phyloP scores from a whole-genome alignment of 495 filamentous ascomycete genomes.

The Trichocladium uniseriatum region DNA sequence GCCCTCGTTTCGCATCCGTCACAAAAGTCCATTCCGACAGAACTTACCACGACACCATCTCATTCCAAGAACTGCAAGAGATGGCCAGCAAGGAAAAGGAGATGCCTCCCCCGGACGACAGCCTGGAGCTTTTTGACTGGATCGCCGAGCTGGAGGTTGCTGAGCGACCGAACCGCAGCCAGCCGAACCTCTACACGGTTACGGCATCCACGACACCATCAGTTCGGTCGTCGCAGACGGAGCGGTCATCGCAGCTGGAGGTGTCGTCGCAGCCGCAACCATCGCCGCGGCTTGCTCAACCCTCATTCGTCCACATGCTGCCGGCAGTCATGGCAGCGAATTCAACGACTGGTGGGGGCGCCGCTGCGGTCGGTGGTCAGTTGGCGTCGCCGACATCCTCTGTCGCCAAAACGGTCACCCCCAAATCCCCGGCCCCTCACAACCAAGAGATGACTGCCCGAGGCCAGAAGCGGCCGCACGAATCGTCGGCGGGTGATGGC shows the following conservation, averaged over 20 bases:
- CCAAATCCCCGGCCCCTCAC: background rate
- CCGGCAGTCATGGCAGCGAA: background rate
- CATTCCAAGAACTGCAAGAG: constrained; percentile 36
- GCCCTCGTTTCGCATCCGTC: constrained; percentile 37
- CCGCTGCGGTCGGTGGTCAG: background rate
- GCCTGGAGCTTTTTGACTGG: constrained; percentile 48
- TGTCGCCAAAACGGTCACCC: background rate
- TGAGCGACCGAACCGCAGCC: constrained; percentile 33
- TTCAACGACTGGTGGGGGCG: background rate
- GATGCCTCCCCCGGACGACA: constrained; percentile 26
- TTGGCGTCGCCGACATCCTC: background rate
- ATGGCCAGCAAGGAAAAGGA: constrained; percentile 32
- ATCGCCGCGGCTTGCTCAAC: too few species aligned
- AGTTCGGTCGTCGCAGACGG: background rate
- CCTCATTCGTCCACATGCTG: background rate
- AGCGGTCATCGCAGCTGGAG: background rate
- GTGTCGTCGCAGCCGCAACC: too few species aligned
- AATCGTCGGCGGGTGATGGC: background rate
- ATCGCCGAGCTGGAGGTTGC: constrained; percentile 43
- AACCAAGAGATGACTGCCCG: background rate
- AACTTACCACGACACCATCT: constrained; percentile 33
- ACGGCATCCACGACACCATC: constrained; percentile 1
- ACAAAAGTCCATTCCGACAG: constrained; percentile 41
- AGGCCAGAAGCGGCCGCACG: constrained; percentile 8
- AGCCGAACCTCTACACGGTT: constrained; percentile 11